Base-by-base conservation (phyloP, 2,329 filamentous ascomycete species). In the Cladosporium sp. region DNA sequence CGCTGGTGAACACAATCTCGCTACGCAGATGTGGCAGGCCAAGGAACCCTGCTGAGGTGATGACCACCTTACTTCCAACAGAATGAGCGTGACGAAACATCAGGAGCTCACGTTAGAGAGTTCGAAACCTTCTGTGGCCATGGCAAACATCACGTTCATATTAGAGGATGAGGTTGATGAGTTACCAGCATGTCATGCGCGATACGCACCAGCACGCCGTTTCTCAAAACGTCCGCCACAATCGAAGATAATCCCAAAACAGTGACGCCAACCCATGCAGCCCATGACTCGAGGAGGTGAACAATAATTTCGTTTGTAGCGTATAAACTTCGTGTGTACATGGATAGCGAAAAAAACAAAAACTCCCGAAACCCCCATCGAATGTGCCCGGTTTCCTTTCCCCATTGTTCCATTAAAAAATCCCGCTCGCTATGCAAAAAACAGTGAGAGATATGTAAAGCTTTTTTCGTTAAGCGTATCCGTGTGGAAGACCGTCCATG, bases 241-340 rank as follows among this genome's bases (percentile, higher is more conserved):
- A 47, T 47, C 41, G 41, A 21, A 47, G n/a, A 47, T 11, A 44
- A 44, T 24, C 18, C 10, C 41, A 47, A 47, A 21, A 3, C 41
- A 47, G n/a, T 47, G 41, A 47, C 41, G 41, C 41, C 41, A 47
- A 47, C n/a, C 7, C n/a, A 21, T 47, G 41, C 41, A 47, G 41
- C n/a, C 41, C 41, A 47, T 47, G 41, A 47, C 41, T 47, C 41
- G 10, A 47, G 41, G 41, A 8, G n/a, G n/a, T 36, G 34, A 6
- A 41, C 34, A 58, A 41, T 59, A 32, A 47, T n/a, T 59, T 59
- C 57, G 57, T 59, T 26, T 59, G 57, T 18, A 59, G 36, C 38
- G 38, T 59, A 59, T 59, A 47, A 26, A 59, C 34, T 59, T 59
- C 57, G 57, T 59, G 41, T 59, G 24, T 59, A 59, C 36, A 59